These are phyloP conservation scores for Tympanopsis confertula DNA, from an alignment of 2,329 filamentous ascomycete genomes.

Conservation along the genomic window DNA sequence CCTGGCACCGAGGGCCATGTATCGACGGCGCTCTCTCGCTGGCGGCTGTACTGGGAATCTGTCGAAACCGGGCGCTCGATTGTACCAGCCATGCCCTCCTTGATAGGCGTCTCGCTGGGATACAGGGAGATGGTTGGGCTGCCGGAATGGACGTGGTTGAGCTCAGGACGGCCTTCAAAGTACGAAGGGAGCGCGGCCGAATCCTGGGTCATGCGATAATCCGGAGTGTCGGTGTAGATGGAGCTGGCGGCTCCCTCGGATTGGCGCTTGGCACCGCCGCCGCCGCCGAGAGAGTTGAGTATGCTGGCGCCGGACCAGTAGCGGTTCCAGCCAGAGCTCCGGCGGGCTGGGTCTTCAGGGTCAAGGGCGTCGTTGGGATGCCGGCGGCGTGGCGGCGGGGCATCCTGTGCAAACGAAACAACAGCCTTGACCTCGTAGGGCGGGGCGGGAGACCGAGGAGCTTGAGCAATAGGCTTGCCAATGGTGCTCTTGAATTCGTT, in stretches of 20 bases:
- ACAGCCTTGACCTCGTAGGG: constrained; percentile 27
- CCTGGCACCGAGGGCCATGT: constrained; percentile 24
- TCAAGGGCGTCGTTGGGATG: constrained; percentile 17
- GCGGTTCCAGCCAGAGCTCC: constrained; percentile 65
- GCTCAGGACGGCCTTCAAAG: constrained; percentile 44
- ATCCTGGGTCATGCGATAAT: constrained; percentile 43
- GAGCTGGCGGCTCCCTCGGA: constrained; percentile 31
- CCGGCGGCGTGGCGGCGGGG: constrained; percentile 19
- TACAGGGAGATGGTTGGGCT: constrained; percentile 60
- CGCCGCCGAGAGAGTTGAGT: constrained; percentile 52
- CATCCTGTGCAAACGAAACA: constrained; percentile 22
- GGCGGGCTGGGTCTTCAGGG: constrained; percentile 31
- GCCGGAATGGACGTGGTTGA: constrained; percentile 56
- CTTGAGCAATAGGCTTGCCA: constrained; percentile 45
- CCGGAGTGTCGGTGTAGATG: constrained; percentile 32
- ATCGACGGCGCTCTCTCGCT: constrained; percentile 51
- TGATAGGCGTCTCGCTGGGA: constrained; percentile 33
- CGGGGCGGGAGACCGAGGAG: constrained; percentile 16
- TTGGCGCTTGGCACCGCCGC: constrained; percentile 16
- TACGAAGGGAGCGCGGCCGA: constrained; percentile 63
- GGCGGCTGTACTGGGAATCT: constrained; percentile 50
- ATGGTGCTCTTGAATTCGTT: constrained; percentile 53
- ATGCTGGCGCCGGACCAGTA: constrained; percentile 69
- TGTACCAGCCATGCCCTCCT: constrained; percentile 46
- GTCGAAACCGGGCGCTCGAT: constrained; percentile 45